These are phyloP conservation scores for Pythium phragmiticola DNA, from an alignment of 352 stramenopile species.

Conservation along the genomic window DNA sequence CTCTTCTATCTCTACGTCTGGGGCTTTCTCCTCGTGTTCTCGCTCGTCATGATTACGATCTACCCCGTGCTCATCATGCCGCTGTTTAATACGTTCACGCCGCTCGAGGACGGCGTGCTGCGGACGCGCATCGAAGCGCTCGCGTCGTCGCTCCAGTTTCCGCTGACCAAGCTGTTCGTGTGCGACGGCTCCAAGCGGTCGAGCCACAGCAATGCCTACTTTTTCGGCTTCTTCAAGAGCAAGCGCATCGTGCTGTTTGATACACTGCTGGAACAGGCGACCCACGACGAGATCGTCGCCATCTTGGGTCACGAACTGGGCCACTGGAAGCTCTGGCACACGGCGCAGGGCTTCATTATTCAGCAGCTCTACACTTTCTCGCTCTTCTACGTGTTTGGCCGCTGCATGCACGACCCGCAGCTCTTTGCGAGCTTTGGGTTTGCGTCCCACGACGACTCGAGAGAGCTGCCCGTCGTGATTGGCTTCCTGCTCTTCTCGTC, in stretches of 20 bases:
- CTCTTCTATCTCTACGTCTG: slow-evolving; percentile 93
- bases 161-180: slow-evolving; percentile 97
- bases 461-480: slow-evolving; percentile 63
- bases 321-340: slow-evolving; percentile 97
- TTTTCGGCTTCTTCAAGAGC: slow-evolving; percentile 95
- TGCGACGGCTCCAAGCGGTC: slow-evolving; percentile 97
- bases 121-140: slow-evolving; percentile 92
- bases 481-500: slow-evolving; percentile 84
- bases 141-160: slow-evolving; percentile 90
- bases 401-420: slow-evolving; percentile 76
- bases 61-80: slow-evolving; percentile 96
- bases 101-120: slow-evolving; percentile 85
- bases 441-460: slow-evolving; percentile 20
- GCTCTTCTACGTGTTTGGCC: slow-evolving; percentile 78
- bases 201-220: slow-evolving; percentile 90
- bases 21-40: slow-evolving; percentile 93
- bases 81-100: slow-evolving; percentile 96
- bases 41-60: slow-evolving; percentile 95
- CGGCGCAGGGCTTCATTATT: slow-evolving; percentile 91
- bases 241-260: slow-evolving; percentile 98
- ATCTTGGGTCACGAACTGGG: slow-evolving; percentile 96
- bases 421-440: slow-evolving; percentile 80
- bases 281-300: slow-evolving; percentile 93
- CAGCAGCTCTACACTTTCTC: slow-evolving; percentile 87
- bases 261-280: slow-evolving; percentile 94